Base-by-base conservation (phyloP, 495 filamentous ascomycete species). In the Terfezia claveryi region DNA sequence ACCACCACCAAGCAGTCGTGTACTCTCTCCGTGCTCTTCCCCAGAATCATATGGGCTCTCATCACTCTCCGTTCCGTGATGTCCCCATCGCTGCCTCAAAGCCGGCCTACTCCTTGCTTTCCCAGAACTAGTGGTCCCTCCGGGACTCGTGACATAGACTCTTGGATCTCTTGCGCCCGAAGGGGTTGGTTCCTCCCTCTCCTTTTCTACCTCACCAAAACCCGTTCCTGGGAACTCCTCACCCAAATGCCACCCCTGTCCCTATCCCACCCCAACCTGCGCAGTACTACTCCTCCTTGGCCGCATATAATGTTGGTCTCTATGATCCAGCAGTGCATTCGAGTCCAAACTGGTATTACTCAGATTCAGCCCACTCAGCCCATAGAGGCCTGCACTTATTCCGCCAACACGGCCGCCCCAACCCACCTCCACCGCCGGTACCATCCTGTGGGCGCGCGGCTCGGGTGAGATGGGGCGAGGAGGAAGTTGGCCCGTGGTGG, bases 291-390 rank as follows among this genome's bases (percentile, higher is more conserved):
- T 72, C 59, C 83, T 75, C 56, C 85, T 74, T 10, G 82, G 76
- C 49, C 80, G 75, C 70, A 85, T 77, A 50, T 74, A 72, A 32
- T 78, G 77, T 60, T 87, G 84, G 23, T 80, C 77, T 61, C 85
- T 85, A 60, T 93, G 86, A 63, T 92, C 86, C 49, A 92, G 68
- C 50, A 92, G 71, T 4, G 76, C 79, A 61, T 86, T 77, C 62
- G 83, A 89, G 54, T 88, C 86, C 54, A 93, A 68, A 62, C 86
- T 92, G 5, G 83, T 85, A 64, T 73, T 80, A 66, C 86, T 93
- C 57, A 80, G 53, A 64, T 80, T 83, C 7, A 66, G 61, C 16
- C 69, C 71, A 38, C 69, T 71, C 49, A 80, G 64, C 36, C 73
- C 68, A 62, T 84, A 87, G 61, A 83, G 80, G 23, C 73, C 66